Evolutionary conservation across 2,329 filamentous ascomycete genomes (phyloP).

Genomic region (Ceratocystis albifundus): DNA sequence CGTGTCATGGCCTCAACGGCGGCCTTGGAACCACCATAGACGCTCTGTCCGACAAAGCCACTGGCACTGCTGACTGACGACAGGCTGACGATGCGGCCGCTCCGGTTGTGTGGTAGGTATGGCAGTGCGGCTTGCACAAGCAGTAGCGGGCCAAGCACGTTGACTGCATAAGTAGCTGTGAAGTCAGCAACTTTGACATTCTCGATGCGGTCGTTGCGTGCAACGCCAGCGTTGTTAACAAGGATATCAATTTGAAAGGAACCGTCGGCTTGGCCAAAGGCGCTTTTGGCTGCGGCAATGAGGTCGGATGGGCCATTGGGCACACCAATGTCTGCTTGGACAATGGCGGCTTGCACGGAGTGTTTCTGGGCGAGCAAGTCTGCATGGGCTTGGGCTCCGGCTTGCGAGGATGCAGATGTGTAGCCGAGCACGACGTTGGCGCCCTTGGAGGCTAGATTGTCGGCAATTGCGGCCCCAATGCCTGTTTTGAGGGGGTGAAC

Average conservation of each 20-base stretch:
- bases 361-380: slow-evolving; percentile 44
- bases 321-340: slow-evolving; percentile 61
- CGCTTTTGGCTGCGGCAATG: slow-evolving; percentile 45
- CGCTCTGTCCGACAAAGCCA: slow-evolving; percentile 43
- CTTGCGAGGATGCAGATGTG: slow-evolving; percentile 38
- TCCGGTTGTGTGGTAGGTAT: slow-evolving; percentile 57
- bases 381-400: slow-evolving; percentile 50
- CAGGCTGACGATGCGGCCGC: slow-evolving; percentile 44
- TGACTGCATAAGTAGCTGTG: slow-evolving; percentile 61
- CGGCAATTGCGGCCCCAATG: slow-evolving; percentile 54
- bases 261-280: slow-evolving; percentile 40
- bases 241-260: slow-evolving; percentile 65
- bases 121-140: slow-evolving; percentile 61
- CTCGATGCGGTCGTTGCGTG: slow-evolving; percentile 52
- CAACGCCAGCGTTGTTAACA: slow-evolving; percentile 73
- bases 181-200: slow-evolving; percentile 57
- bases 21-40: slow-evolving; percentile 49
- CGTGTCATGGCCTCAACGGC: slow-evolving; percentile 49
- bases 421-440: slow-evolving; percentile 59
- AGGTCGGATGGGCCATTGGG: slow-evolving; percentile 49
- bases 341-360: slow-evolving; percentile 46
- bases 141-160: slow-evolving; percentile 70
- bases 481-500: slow-evolving; percentile 38
- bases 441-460: slow-evolving; percentile 62
- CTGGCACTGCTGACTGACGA: slow-evolving; percentile 44